Evolutionary conservation across 257 asterid genomes (phyloP).

Genomic region (Gentiana macrophylla): DNA sequence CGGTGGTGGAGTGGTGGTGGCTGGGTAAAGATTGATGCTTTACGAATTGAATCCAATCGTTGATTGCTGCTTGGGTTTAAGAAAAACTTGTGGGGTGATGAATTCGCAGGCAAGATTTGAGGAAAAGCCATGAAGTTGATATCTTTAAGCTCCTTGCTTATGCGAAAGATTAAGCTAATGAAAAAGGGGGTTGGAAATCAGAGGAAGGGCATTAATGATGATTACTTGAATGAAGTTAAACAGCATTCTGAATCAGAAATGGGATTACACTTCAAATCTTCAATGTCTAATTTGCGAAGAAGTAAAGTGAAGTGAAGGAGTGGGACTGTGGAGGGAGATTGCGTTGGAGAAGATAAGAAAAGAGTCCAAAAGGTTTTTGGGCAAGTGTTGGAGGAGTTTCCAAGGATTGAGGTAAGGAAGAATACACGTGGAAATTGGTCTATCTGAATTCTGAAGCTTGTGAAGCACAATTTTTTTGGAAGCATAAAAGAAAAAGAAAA

Average conservation of each 20-base stretch:
- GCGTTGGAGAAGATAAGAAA: neutral
- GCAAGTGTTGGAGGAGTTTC: constrained; percentile 4
- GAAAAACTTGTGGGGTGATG: constrained; percentile 39
- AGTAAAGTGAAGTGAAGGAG: too few species aligned
- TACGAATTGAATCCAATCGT: constrained; percentile 11
- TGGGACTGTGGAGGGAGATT: neutral
- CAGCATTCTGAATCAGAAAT: neutral
- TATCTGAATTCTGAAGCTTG: constrained; percentile 20
- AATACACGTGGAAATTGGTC: constrained; percentile 52
- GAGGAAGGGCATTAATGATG: neutral
- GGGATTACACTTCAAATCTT: neutral
- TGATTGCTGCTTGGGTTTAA: constrained; percentile 22
- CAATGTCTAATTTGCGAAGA: neutral
- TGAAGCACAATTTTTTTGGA: neutral
- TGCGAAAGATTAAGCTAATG: neutral
- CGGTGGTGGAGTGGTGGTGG: constrained; percentile 18
- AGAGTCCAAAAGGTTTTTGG: constrained; percentile 18
- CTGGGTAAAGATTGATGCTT: constrained; percentile 21
- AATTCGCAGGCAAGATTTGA: constrained; percentile 56
- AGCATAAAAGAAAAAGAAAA: too few species aligned
- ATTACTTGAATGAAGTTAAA: neutral
- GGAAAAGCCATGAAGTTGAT: constrained; percentile 56
- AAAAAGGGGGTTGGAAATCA: neutral
- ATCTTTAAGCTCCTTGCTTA: neutral
- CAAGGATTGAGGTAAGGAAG: constrained; percentile 30